Conservation (phyloP, 331 rosid genomes). For the Arachis monticola region DNA sequence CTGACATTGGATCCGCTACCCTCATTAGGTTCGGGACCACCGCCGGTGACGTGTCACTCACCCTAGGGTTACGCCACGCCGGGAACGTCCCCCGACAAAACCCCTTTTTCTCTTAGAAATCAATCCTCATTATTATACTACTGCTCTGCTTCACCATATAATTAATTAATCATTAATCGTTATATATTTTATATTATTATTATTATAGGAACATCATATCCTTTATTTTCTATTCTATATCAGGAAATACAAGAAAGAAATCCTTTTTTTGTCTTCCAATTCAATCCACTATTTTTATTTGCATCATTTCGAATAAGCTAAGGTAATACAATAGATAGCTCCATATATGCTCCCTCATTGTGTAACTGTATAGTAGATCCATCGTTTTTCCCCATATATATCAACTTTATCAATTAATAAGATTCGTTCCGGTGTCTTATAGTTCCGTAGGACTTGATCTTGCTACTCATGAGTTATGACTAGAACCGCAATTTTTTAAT, state of each 20-base stretch:
- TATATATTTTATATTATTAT: slow-evolving; percentile 2
- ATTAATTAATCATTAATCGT: slow-evolving; percentile 1
- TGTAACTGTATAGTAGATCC: slow-evolving; percentile 60
- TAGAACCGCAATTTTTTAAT: slow-evolving; percentile 33
- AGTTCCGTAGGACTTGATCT: slow-evolving; percentile 30
- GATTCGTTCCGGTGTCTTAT: slow-evolving; percentile 35
- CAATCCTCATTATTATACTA: slow-evolving; percentile 11
- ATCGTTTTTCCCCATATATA: slow-evolving; percentile 20
- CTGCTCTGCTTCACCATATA: slow-evolving; percentile 1
- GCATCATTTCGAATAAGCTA: slow-evolving; percentile 18
- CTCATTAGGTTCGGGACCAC: slow-evolving; percentile 88
- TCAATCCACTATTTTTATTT: slow-evolving; percentile 11
- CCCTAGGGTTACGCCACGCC: slow-evolving; percentile 94
- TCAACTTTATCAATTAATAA: not conserved
- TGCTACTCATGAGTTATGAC: slow-evolving; percentile 17
- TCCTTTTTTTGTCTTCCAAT: not conserved
- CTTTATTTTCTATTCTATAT: not conserved
- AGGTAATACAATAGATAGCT: slow-evolving; percentile 39
- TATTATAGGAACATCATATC: slow-evolving; percentile 37
- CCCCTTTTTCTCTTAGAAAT: slow-evolving; percentile 69
- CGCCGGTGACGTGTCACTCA: slow-evolving; percentile 94
- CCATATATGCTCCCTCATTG: slow-evolving; percentile 41
- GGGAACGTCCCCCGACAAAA: slow-evolving; percentile 79
- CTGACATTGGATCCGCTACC: slow-evolving; percentile 59
- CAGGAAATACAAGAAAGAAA: too few species aligned